These are phyloP conservation scores for Oenanthe javanica DNA, from an alignment of 140 eudicot genomes.

Conservation along the genomic window DNA sequence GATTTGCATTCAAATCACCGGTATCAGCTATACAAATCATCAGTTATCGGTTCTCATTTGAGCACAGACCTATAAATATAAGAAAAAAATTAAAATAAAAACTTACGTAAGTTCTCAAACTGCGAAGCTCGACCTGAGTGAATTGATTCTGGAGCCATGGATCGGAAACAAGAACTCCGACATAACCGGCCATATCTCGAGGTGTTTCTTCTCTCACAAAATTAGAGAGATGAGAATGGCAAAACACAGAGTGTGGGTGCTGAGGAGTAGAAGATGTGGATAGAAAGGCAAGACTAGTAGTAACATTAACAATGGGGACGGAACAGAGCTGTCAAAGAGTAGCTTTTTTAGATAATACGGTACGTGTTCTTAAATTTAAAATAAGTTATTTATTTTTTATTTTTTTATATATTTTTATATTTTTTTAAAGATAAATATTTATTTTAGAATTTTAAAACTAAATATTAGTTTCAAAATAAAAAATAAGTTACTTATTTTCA, in stretches of 20 bases:
- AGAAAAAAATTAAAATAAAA: neutral
- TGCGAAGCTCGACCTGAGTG: slow-evolving; percentile 96
- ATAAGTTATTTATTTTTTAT: too few relatives aligned
- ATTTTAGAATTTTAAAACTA: too few relatives aligned
- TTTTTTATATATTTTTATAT: too few relatives aligned
- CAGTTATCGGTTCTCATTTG: neutral
- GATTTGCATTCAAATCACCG: neutral
- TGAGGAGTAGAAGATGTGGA: neutral
- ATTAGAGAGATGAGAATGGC: neutral
- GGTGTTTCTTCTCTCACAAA: too few relatives aligned
- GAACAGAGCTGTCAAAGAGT: slow-evolving; percentile 50
- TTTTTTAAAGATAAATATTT: too few relatives aligned
- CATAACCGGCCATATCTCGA: slow-evolving; percentile 51
- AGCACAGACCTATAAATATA: neutral
- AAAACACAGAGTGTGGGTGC: neutral
- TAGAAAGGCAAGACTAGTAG: slow-evolving; percentile 21
- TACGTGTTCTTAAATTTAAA: too few relatives aligned
- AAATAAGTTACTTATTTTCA: too few relatives aligned
- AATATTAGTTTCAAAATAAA: too few relatives aligned
- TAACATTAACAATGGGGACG: slow-evolving; percentile 43
- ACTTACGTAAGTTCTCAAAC: slow-evolving; percentile 74
- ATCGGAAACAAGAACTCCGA: slow-evolving; percentile 89
- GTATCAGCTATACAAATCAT: neutral
- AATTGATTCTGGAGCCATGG: slow-evolving; percentile 99
- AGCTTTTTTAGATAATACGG: slow-evolving; percentile 2